Percentiles rank a stretch among this genome's conserved stretches.
phyloP scores from a whole-genome alignment of 495 filamentous ascomycete species.

The Sordaria brevicollis region DNA sequence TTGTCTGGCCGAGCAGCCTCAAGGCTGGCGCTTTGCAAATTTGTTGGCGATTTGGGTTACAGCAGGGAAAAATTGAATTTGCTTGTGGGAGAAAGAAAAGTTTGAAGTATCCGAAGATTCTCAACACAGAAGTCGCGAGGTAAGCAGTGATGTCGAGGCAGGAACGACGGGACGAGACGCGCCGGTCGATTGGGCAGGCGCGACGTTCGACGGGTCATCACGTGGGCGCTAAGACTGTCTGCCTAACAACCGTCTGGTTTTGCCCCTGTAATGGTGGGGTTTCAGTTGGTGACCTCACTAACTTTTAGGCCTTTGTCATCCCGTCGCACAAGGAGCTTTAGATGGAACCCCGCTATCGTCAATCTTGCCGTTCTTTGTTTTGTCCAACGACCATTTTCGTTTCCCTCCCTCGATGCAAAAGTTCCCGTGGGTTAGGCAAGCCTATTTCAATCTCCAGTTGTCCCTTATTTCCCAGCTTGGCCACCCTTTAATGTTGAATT shows the following conservation, averaged over 20 bases:
- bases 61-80: not conserved
- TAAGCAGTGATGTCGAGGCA: not conserved
- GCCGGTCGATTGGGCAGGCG: not conserved
- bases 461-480: not conserved
- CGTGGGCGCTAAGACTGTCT: conserved; percentile 5
- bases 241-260: not conserved
- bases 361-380: not conserved
- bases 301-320: not conserved
- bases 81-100: not conserved
- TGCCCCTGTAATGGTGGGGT: not conserved
- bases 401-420: not conserved
- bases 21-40: not conserved
- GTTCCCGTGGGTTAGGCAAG: not conserved
- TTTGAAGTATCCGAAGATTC: not conserved
- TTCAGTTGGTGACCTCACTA: not conserved
- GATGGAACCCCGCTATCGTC: not conserved
- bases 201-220: conserved; percentile 16
- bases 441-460: not conserved
- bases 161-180: not conserved
- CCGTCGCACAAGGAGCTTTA: not conserved
- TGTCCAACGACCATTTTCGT: not conserved
- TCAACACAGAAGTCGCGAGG: not conserved
- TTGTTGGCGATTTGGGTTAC: not conserved
- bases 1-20: not conserved
- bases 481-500: not conserved